Conservation (phyloP, 805 yeast genomes). For the Nakazawaea anatomiae region DNA sequence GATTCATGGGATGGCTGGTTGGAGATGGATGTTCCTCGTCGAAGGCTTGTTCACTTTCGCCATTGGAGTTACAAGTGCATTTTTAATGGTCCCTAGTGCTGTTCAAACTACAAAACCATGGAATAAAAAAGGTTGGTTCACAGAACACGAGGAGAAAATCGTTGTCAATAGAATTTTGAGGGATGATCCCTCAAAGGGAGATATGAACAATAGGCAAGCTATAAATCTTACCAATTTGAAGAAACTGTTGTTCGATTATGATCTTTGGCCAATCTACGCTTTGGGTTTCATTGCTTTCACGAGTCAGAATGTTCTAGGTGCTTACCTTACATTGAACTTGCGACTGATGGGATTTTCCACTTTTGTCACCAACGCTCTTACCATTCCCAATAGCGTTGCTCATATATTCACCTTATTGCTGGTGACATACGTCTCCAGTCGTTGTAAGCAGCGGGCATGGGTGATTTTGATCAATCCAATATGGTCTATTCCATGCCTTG, state of each 20-base stretch:
- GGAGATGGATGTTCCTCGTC: constrained; percentile 31
- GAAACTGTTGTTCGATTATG: constrained; percentile 39
- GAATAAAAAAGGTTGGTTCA: constrained; percentile 41
- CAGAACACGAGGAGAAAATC: constrained; percentile 31
- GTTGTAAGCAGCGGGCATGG: constrained; percentile 21
- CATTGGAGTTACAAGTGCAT: constrained; percentile 41
- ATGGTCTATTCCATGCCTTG: constrained; percentile 20
- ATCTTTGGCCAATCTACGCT: constrained; percentile 49
- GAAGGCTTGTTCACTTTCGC: constrained; percentile 22
- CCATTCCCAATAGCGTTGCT: constrained; percentile 43
- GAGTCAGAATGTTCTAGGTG: constrained; percentile 28
- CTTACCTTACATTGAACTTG: constrained; percentile 45
- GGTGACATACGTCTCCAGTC: constrained; percentile 32
- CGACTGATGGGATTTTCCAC: constrained; percentile 46
- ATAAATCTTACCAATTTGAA: constrained; percentile 33
- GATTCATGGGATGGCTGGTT: constrained; percentile 23
- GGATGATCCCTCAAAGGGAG: constrained; percentile 46
- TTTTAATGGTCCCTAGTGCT: constrained; percentile 50
- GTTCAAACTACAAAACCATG: constrained; percentile 47
- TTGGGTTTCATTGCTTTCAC: constrained; percentile 38
- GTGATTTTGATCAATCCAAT: constrained; percentile 19
- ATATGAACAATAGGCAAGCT: constrained; percentile 57
- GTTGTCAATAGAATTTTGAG: constrained; percentile 33
- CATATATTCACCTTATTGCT: constrained; percentile 28
- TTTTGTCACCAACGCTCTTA: constrained; percentile 43